Evolutionary conservation across 2,329 filamentous ascomycete genomes (phyloP), one percentile per base, ranked within the genome.

Genomic region (Annulohypoxylon truncatum): DNA sequence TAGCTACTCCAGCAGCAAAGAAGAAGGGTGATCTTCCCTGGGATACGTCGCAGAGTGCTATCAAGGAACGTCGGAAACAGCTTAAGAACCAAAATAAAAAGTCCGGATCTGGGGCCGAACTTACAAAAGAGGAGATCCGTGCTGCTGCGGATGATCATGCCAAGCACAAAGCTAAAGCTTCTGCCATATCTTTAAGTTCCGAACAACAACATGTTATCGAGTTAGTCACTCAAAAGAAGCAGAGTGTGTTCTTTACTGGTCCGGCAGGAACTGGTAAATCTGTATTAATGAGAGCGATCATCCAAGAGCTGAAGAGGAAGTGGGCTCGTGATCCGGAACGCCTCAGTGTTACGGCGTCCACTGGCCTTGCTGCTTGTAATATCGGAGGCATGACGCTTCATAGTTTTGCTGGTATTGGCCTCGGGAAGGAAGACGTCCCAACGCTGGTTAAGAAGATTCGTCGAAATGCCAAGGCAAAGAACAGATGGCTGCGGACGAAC

Each of bases 191-290:
- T 60, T 83, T 99, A 33, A 97, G 93, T 76, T 87, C 91, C 10
- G 96, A 99, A 77, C 96, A 99, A 79, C 86, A 88, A 64, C 89
- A 92, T 63, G 93, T 99, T 9, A 83, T 96, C 61, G 89, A 93
- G 47, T 83, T 97, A 18, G 95, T 99, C 8, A 86, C 93, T 6
- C 87, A 96, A 20, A 82, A 92, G 68, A 87, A 87, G 64, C 91
- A 94, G 77, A 98, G 95, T 73, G 94, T 97, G 2, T 99, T 99
- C 82, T 99, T 99, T 78, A 99, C 96, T 0, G 96, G 96, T 72
- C 97, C 96, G 64, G 96, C 96, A 62, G 94, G 91, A 84, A 97
- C 96, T 3, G 96, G 96, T 78, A 99, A 99, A 83, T 99, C 96
- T 1, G 95, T 99, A 3, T 81, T 99, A 61, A 69, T 99, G 86